A percentile compares a stretch with the other conserved stretches of the same genome.
phyloP scores from a whole-genome alignment of 2,329 filamentous ascomycete species.

The Colletotrichum ledebouriae region DNA sequence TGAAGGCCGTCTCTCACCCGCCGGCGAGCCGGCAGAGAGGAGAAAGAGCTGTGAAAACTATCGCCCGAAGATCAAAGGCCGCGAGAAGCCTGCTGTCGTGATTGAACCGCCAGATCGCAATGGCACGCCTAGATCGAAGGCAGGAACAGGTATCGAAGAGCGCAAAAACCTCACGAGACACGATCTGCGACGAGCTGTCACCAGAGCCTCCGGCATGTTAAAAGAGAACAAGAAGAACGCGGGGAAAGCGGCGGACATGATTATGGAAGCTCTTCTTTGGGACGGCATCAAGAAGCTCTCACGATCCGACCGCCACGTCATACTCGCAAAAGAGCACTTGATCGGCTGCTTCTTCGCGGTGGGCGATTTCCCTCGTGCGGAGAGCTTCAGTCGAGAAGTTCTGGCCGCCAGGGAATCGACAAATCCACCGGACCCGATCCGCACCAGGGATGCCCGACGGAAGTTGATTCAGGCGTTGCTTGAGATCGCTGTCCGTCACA shows the following conservation, averaged over 20 bases:
- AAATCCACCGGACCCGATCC: not conserved
- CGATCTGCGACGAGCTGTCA: not conserved
- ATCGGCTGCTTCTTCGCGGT: not conserved
- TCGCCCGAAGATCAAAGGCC: no score
- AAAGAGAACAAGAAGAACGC: not conserved
- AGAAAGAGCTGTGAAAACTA: no score
- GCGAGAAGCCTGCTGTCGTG: no score
- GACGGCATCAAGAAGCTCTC: constrained; percentile 10
- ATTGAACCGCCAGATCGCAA: no score
- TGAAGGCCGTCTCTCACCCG: no score
- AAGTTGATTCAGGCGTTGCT: constrained; percentile 3
- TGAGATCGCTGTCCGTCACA: not conserved
- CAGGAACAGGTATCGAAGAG: no score
- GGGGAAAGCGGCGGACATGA: constrained; percentile 1
- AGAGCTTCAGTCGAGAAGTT: constrained; percentile 11
- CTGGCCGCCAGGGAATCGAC: not conserved
- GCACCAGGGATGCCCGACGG: not conserved
- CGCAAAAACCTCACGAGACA: not conserved
- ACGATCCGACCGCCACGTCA: not conserved
- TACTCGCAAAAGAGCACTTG: constrained; percentile 15
- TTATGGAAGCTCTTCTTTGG: constrained; percentile 12
- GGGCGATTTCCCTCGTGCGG: not conserved
- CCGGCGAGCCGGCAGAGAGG: no score
- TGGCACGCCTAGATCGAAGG: no score
- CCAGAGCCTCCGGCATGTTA: not conserved